Evolutionary conservation across 345 rosid species (phyloP).

Genomic region (Corymbia maculata): DNA sequence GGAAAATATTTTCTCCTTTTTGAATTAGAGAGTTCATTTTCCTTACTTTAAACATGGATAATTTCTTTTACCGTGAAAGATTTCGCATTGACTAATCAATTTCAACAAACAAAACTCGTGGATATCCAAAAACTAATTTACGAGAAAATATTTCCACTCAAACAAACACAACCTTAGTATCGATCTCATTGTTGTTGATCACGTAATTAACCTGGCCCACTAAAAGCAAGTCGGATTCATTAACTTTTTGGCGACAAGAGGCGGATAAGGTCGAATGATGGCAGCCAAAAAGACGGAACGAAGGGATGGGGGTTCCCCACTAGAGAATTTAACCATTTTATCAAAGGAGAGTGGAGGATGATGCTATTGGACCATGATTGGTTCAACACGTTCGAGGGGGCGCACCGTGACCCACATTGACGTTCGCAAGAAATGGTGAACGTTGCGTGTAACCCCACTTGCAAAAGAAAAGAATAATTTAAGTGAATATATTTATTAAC

Average conservation of each 20-base stretch:
- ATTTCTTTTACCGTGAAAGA: accelerated
- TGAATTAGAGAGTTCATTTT: not conserved
- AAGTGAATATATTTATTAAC: not conserved
- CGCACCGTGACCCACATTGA: not conserved
- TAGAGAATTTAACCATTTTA: not conserved
- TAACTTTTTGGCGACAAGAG: not conserved
- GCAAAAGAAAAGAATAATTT: not conserved
- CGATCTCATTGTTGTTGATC: not conserved
- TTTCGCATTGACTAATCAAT: not conserved
- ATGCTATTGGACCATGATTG: not conserved
- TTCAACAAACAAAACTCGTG: not conserved
- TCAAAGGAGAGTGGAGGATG: not conserved
- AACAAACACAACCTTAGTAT: not conserved
- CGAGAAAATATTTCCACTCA: not conserved
- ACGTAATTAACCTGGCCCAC: not conserved
- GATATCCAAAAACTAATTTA: not conserved
- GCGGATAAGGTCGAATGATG: not conserved
- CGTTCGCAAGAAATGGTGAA: not conserved
- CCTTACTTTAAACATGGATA: not conserved
- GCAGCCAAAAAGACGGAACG: not conserved
- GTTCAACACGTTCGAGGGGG: not conserved
- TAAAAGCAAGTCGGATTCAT: not conserved
- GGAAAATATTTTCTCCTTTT: not conserved
- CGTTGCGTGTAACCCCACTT: not conserved
- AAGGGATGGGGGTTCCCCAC: not conserved